A percentile compares a stretch with the other conserved stretches of the same genome.
These are phyloP conservation scores for Penstemon barbatus DNA, from an alignment of 257 asterid genomes.

Conservation along the genomic window DNA sequence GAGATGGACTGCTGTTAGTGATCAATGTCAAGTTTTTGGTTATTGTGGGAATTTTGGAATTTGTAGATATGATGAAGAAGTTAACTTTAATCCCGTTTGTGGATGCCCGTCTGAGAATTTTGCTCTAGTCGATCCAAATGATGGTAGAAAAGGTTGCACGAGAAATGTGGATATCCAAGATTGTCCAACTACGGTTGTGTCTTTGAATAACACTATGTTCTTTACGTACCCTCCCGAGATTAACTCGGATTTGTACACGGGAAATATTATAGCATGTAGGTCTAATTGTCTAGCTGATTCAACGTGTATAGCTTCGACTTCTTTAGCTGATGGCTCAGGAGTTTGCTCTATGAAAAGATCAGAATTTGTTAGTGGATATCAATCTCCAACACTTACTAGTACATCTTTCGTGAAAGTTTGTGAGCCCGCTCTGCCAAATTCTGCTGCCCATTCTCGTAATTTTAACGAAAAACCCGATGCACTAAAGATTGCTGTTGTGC, in stretches of 20 bases:
- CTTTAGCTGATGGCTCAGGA: constrained; percentile 73
- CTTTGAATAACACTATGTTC: constrained; percentile 51
- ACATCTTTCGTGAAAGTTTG: constrained; percentile 72
- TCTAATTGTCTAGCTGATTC: constrained; percentile 41
- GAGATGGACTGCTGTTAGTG: constrained; percentile 72
- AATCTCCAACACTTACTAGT: constrained; percentile 57
- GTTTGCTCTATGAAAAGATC: constrained; percentile 55
- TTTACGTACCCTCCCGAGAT: constrained; percentile 52
- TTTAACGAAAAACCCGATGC: constrained; percentile 17
- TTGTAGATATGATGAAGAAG: constrained; percentile 53
- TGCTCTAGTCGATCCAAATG: constrained; percentile 43
- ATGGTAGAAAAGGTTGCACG: constrained; percentile 59
- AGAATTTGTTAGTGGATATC: constrained; percentile 53
- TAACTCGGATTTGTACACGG: constrained; percentile 38
- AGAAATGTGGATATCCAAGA: constrained; percentile 43
- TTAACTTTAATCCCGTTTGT: constrained; percentile 39
- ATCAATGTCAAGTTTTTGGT: constrained; percentile 73
- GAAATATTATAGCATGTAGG: constrained; percentile 48
- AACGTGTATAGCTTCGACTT: constrained; percentile 57
- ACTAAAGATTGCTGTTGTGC: constrained; percentile 46
- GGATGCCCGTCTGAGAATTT: constrained; percentile 70
- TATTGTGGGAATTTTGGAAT: constrained; percentile 76
- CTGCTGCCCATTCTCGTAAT: constrained; percentile 25
- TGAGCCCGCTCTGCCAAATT: constrained; percentile 49
- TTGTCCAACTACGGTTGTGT: constrained; percentile 50